A percentile compares a stretch with the other conserved stretches of the same genome.
Conservation (phyloP, 805 yeast genomes). For the Yamadazyma akitaensis region DNA sequence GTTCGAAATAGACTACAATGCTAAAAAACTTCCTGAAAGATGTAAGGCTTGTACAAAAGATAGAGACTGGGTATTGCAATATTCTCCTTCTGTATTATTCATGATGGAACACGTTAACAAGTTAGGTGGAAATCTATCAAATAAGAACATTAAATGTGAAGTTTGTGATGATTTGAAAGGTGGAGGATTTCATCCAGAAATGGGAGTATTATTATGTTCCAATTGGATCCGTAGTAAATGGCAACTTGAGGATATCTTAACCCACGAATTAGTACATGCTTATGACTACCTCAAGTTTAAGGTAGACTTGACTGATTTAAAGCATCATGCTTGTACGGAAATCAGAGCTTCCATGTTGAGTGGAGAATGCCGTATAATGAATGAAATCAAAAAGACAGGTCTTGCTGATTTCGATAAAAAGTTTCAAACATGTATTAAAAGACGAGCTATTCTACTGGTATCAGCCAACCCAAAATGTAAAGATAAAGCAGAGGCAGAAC, state of each 20-base stretch:
- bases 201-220: slow-evolving; percentile 84
- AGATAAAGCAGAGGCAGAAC: slow-evolving; percentile 67
- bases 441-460: slow-evolving; percentile 86
- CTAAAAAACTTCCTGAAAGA: slow-evolving; percentile 41
- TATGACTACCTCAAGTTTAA: slow-evolving; percentile 87
- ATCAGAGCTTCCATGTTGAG: slow-evolving; percentile 88
- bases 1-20: slow-evolving; percentile 57
- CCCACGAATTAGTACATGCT: slow-evolving; percentile 92
- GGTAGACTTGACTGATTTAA: slow-evolving; percentile 78
- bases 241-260: slow-evolving; percentile 84
- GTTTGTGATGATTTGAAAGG: slow-evolving; percentile 76
- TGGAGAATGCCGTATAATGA: slow-evolving; percentile 92
- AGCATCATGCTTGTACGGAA: slow-evolving; percentile 96
- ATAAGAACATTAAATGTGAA: slow-evolving; percentile 66
- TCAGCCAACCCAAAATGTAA: slow-evolving; percentile 82
- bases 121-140: slow-evolving; percentile 48
- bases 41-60: slow-evolving; percentile 72
- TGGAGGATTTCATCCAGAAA: slow-evolving; percentile 92
- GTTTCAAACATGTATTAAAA: slow-evolving; percentile 84
- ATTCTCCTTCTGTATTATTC: slow-evolving; percentile 82
- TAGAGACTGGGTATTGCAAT: slow-evolving; percentile 74
- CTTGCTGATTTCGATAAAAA: slow-evolving; percentile 63
- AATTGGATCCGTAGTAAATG: slow-evolving; percentile 70
- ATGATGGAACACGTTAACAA: slow-evolving; percentile 81
- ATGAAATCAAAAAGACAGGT: slow-evolving; percentile 65